Evolutionary conservation across 2,329 filamentous ascomycete species (phyloP).

Genomic region (Sarocladium brachiariae): DNA sequence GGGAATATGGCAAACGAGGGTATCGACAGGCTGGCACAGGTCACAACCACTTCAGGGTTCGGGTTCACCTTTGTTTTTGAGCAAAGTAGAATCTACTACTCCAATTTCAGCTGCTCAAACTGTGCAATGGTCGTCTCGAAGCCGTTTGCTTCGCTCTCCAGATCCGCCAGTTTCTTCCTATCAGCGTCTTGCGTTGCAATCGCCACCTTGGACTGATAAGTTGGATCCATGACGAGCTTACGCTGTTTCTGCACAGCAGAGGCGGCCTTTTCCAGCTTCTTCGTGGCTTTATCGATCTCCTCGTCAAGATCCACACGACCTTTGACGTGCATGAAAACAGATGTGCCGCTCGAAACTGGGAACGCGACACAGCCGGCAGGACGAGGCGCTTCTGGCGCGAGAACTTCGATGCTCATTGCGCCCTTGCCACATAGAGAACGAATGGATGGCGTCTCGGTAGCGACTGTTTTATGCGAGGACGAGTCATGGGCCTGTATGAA

Average conservation of each 20-base stretch:
- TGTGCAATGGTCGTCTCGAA: too few species aligned
- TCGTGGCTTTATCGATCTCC: slow-evolving; percentile 66
- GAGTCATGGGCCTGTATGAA: slow-evolving; percentile 59
- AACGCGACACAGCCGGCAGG: slow-evolving; percentile 67
- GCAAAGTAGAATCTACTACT: too few species aligned
- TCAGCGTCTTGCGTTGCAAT: slow-evolving; percentile 58
- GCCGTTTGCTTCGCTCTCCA: slow-evolving; percentile 38
- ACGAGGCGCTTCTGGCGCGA: slow-evolving; percentile 41
- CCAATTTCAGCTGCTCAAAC: too few species aligned
- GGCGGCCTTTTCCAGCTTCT: slow-evolving; percentile 61
- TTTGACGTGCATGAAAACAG: slow-evolving; percentile 69
- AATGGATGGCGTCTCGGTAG: slow-evolving; percentile 57
- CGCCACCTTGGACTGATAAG: slow-evolving; percentile 65
- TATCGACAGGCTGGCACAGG: too few species aligned
- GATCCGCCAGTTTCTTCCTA: slow-evolving; percentile 58
- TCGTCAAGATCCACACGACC: slow-evolving; percentile 68
- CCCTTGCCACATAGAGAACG: slow-evolving; percentile 65
- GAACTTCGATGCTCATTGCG: slow-evolving; percentile 52
- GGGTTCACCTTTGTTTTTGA: too few species aligned
- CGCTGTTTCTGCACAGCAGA: slow-evolving; percentile 59
- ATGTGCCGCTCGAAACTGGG: slow-evolving; percentile 59
- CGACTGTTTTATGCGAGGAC: slow-evolving; percentile 51
- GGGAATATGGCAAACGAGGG: too few species aligned
- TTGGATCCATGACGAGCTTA: slow-evolving; percentile 59
- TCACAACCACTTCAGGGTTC: too few species aligned